These are phyloP conservation scores for Trichoderma sp. DNA, from an alignment of 2,329 filamentous ascomycete genomes.

Conservation along the genomic window DNA sequence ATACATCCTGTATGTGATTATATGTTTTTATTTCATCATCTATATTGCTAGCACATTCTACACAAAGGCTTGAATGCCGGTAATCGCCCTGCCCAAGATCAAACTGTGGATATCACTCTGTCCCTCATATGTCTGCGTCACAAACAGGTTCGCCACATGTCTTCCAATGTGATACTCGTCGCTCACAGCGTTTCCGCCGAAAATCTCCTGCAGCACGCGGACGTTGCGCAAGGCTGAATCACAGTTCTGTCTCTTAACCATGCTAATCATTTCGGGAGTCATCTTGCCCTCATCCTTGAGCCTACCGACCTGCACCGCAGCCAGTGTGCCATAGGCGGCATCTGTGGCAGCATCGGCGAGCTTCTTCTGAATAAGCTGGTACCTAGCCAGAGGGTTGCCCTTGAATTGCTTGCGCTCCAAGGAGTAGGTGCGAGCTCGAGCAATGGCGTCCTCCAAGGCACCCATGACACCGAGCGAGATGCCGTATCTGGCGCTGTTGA, in stretches of 20 bases:
- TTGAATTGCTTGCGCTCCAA: constrained; percentile 96
- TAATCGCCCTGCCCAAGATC: constrained; percentile 68
- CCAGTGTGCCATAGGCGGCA: constrained; percentile 86
- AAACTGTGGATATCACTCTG: constrained; percentile 97
- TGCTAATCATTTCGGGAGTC: constrained; percentile 91
- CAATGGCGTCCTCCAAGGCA: constrained; percentile 88
- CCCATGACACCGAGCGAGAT: constrained; percentile 95
- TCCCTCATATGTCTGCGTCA: constrained; percentile 97
- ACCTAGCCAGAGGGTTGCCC: constrained; percentile 89
- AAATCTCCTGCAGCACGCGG: constrained; percentile 85
- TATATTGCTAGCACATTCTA: constrained; percentile 36
- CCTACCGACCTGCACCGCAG: constrained; percentile 85
- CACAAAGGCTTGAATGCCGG: constrained; percentile 77
- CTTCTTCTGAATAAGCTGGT: constrained; percentile 98
- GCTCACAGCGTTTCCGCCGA: constrained; percentile 96
- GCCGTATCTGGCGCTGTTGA: constrained; percentile 91
- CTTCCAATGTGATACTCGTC: constrained; percentile 95
- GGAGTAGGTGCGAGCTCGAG: constrained; percentile 79
- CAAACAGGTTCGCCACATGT: constrained; percentile 94
- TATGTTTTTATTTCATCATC: neutral
- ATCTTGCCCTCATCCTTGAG: constrained; percentile 89
- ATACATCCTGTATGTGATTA: neutral
- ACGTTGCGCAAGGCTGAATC: constrained; percentile 82
- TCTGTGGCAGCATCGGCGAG: constrained; percentile 90
- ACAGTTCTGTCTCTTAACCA: constrained; percentile 98